Conservation (phyloP, 2,329 filamentous ascomycete species). For the Phialocephala sp. region DNA sequence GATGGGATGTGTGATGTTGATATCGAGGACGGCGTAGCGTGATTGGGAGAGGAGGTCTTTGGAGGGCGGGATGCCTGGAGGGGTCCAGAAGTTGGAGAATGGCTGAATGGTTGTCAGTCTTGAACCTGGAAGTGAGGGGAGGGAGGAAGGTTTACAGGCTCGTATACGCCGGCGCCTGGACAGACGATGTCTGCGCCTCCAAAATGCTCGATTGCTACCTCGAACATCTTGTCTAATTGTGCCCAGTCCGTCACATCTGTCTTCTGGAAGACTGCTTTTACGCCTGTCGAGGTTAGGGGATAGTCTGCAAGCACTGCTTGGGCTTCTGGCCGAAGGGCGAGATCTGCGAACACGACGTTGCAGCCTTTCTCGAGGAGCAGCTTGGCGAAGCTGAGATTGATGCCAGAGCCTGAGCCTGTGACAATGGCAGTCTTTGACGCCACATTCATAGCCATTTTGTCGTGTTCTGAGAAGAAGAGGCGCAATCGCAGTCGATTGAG, state of each 20-base stretch:
- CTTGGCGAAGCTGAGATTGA: conserved; percentile 51
- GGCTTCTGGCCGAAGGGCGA: conserved; percentile 51
- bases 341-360: conserved; percentile 53
- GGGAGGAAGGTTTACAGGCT: conserved; percentile 43
- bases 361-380: conserved; percentile 50
- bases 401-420: conserved; percentile 61
- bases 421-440: conserved; percentile 56
- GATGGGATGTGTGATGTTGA: conserved; percentile 59
- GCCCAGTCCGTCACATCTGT: conserved; percentile 53
- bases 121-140: not conserved
- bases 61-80: conserved; percentile 50
- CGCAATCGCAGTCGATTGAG: not conserved
- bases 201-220: conserved; percentile 45
- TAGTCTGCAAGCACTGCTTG: conserved; percentile 40
- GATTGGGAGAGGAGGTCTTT: conserved; percentile 47
- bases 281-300: conserved; percentile 21
- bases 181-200: conserved; percentile 47
- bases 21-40: conserved; percentile 53
- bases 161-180: conserved; percentile 54
- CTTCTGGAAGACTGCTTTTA: conserved; percentile 48
- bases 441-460: conserved; percentile 43
- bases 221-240: conserved; percentile 46
- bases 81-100: conserved; percentile 56
- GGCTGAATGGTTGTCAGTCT: conserved; percentile 41
- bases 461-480: not conserved